Evolutionary conservation across 1,139 yeast species (phyloP), one percentile per base, ranked within the genome.

Genomic region (Geotrichum candidum): DNA sequence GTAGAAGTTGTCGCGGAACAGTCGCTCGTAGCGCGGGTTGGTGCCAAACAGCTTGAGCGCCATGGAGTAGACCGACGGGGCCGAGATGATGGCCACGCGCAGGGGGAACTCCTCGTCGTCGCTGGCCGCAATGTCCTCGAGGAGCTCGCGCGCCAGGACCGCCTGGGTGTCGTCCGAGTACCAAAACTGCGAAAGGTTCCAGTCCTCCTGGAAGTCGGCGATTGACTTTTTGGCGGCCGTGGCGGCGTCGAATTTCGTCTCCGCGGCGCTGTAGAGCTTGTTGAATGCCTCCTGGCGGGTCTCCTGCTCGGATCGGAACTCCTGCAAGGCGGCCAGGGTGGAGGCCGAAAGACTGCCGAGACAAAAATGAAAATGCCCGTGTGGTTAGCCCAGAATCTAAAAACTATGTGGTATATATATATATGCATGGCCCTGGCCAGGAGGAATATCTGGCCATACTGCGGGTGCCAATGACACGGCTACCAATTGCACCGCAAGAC

Each of bases 161-260:
- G 79, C 80, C 0, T 97, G 91, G 0, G 97, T 91, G 4, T 78
- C 77, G 65, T 90, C 92, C 58, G 80, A 74, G 70, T 88, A 88
- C 96, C 96, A 90, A 74, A 91, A 91, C 73, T 91, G 97, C 0
- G 96, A 89, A 52, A 91, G 78, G 69, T 89, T 95, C 97, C 97
- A 91, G 74, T 91, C 96, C 74, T 91, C 97, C 71, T 87, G 81
- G 74, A 91, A 91, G 46, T 82, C 77, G 56, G 83, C 86, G 74
- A 88, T 88, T 33, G 73, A 68, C 46, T 71, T 68, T 35, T 35
- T 35, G 15, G 45, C 45, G 51, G 69, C 69, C 31, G 73, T 72
- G 56, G 75, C 76, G 41, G 66, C 63, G 7, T 61, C 66, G 63
- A 67, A 66, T 23, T 64, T 61, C 56, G 67, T 68, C 68, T 89